phyloP scores from a whole-genome alignment of 257 asterid genomes.

The Nicotiana tomentosiformis region DNA sequence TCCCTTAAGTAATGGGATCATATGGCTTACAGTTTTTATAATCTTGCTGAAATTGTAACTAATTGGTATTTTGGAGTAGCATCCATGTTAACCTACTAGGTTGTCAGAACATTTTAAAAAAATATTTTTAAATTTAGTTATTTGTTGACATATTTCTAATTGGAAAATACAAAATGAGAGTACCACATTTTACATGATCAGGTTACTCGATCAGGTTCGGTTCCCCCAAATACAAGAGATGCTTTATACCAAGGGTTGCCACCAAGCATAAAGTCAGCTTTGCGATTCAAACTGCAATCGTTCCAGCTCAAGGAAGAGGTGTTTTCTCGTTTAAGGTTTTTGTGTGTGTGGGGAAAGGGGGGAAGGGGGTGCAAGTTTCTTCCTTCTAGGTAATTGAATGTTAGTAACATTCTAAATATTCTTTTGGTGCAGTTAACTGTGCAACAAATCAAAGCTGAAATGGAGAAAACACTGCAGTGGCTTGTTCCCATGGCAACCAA shows the following conservation, averaged over 20 bases:
- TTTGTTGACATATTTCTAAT: neutral
- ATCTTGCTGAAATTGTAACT: neutral
- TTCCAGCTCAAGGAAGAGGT: slow-evolving; percentile 81
- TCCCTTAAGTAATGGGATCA: neutral
- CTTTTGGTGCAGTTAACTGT: slow-evolving; percentile 47
- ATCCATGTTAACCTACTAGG: neutral
- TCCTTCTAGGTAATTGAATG: neutral
- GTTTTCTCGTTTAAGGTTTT: neutral
- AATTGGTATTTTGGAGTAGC: neutral
- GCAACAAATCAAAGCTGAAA: slow-evolving; percentile 72
- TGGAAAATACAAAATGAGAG: neutral
- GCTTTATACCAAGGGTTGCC: slow-evolving; percentile 84
- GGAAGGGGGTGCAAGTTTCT: neutral
- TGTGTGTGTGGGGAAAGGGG: too few relatives aligned
- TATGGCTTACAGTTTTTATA: neutral
- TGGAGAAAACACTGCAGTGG: slow-evolving; percentile 96
- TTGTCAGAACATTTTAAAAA: neutral
- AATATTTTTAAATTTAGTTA: neutral
- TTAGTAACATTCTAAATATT: neutral
- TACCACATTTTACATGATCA: slow-evolving; percentile 23
- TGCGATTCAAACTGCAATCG: slow-evolving; percentile 66
- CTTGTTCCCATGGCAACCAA: slow-evolving; percentile 91
- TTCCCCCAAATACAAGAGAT: slow-evolving; percentile 84
- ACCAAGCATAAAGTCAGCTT: slow-evolving; percentile 58
- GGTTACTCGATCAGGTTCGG: slow-evolving; percentile 86